These are phyloP conservation scores for Pseudogymnoascus verrucosus DNA, from an alignment of 2,329 filamentous ascomycete genomes.

Conservation along the genomic window DNA sequence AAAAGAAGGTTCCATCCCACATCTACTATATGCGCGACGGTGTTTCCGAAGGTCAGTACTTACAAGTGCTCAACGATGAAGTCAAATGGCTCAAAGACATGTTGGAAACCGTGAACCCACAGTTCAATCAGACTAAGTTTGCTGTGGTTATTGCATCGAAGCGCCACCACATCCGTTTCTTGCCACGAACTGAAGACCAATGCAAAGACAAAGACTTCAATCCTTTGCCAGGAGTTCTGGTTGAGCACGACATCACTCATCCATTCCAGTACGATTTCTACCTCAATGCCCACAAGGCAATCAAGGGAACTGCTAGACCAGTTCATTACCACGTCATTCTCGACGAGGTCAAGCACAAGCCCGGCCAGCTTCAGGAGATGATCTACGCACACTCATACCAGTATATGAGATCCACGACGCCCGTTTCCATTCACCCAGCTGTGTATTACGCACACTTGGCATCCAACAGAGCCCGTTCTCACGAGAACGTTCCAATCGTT, in stretches of 20 bases:
- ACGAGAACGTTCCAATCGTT: slow-evolving; percentile 49
- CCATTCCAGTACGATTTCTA: slow-evolving; percentile 89
- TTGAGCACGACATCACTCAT: slow-evolving; percentile 85
- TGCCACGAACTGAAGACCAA: slow-evolving; percentile 44
- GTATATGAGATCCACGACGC: slow-evolving; percentile 84
- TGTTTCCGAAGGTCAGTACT: slow-evolving; percentile 79
- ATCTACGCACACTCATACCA: slow-evolving; percentile 95
- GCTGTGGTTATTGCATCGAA: slow-evolving; percentile 87
- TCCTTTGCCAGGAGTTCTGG: slow-evolving; percentile 73
- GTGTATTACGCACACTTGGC: slow-evolving; percentile 96
- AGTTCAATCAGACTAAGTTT: slow-evolving; percentile 44
- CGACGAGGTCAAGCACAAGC: slow-evolving; percentile 64
- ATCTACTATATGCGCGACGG: slow-evolving; percentile 93
- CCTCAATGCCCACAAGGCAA: slow-evolving; percentile 62
- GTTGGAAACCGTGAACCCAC: slow-evolving; percentile 34
- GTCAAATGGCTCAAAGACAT: slow-evolving; percentile 49
- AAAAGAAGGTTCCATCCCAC: slow-evolving; percentile 52
- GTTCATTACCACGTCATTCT: slow-evolving; percentile 86
- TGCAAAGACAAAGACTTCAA: slow-evolving; percentile 70
- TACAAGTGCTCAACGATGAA: slow-evolving; percentile 71
- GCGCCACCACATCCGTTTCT: slow-evolving; percentile 89
- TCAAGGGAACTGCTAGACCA: slow-evolving; percentile 88
- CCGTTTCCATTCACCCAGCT: slow-evolving; percentile 73
- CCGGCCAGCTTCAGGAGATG: slow-evolving; percentile 71
- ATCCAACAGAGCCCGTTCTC: slow-evolving; percentile 67